phyloP scores from a whole-genome alignment of 2,329 filamentous ascomycete genomes.

The Fusarium tanahbumbuense region DNA sequence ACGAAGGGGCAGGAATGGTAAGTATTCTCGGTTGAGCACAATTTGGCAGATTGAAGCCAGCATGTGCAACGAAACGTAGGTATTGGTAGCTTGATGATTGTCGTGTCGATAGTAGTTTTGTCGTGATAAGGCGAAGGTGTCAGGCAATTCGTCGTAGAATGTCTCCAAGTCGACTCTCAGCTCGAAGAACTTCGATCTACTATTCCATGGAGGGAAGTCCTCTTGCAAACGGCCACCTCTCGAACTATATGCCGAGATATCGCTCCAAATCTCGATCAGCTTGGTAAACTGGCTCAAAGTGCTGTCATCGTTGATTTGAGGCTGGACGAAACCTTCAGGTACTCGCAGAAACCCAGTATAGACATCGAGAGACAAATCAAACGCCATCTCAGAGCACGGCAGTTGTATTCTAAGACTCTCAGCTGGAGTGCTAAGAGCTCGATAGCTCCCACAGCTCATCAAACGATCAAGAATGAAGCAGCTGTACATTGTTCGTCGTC shows the following conservation, averaged over 20 bases:
- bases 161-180: slow-evolving; percentile 62
- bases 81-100: slow-evolving; percentile 59
- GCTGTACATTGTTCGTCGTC: slow-evolving; percentile 78
- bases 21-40: slow-evolving; percentile 9
- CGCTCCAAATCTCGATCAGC: slow-evolving; percentile 69
- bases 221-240: slow-evolving; percentile 64
- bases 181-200: slow-evolving; percentile 64
- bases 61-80: slow-evolving; percentile 13
- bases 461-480: slow-evolving; percentile 79
- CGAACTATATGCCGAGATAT: slow-evolving; percentile 68
- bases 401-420: slow-evolving; percentile 46
- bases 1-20: not conserved
- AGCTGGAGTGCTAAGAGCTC: slow-evolving; percentile 68
- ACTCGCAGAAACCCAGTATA: slow-evolving; percentile 60
- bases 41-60: slow-evolving; percentile 9
- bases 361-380: slow-evolving; percentile 70
- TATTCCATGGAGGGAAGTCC: slow-evolving; percentile 68
- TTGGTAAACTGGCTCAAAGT: slow-evolving; percentile 65
- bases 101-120: slow-evolving; percentile 25
- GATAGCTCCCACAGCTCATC: slow-evolving; percentile 71
- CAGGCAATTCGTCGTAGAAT: slow-evolving; percentile 59
- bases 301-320: slow-evolving; percentile 56
- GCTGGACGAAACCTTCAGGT: slow-evolving; percentile 31
- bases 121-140: slow-evolving; percentile 66
- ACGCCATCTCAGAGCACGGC: slow-evolving; percentile 54